Base-by-base conservation (phyloP, 1,284 basidiomycete species). In the Cutaneotrichosporon sp. region DNA sequence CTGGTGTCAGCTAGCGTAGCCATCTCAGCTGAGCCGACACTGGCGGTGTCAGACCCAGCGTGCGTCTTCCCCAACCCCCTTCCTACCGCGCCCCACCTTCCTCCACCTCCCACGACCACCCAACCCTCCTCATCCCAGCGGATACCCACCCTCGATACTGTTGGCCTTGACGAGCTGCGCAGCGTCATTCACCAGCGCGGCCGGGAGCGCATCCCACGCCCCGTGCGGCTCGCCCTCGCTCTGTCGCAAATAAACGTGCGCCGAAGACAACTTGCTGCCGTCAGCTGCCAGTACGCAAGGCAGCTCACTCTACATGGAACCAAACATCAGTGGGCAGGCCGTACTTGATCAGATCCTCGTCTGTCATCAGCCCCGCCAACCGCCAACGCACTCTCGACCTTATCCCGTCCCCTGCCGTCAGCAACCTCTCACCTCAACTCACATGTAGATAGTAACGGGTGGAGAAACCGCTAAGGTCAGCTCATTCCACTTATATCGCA, bases 121-220 rank as follows among this genome's bases (percentile, higher is more conserved):
- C 10, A 11, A 8, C 46, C 2, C 18, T 3, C 13, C 4, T 10
- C 22, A 26, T 36, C n/a, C 10, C 34, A n/a, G 5, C 4, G 14
- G 3, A 16, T 0, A 22, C 82, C 65, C 70, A 90, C 93, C 92
- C 84, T 97, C 92, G 62, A 99, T 99, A 4, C 91, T 95, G 74
- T 98, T 98, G 0, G 96, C 95, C 80, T 99, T 99, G 51, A 97
- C 94, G 1, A 99, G 84, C 79, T 99, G 96, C 0, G 92, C 91
- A 68, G 91, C 91, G 76, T 99, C 95, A 10, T 84, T 83, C 30
- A 98, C 82, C 11, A 97, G 81, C 0, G 86, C 82, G 60, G 89
- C 85, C 0, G 96, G 95, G 51, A 99, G 90, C 11, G 83, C 78
- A 21, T 98, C 92, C 92, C 95, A 99, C 18, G 71, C 73, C 9